These are phyloP conservation scores for Cystobasidium slooffiae DNA, from an alignment of 1,284 basidiomycete species.

Conservation along the genomic window DNA sequence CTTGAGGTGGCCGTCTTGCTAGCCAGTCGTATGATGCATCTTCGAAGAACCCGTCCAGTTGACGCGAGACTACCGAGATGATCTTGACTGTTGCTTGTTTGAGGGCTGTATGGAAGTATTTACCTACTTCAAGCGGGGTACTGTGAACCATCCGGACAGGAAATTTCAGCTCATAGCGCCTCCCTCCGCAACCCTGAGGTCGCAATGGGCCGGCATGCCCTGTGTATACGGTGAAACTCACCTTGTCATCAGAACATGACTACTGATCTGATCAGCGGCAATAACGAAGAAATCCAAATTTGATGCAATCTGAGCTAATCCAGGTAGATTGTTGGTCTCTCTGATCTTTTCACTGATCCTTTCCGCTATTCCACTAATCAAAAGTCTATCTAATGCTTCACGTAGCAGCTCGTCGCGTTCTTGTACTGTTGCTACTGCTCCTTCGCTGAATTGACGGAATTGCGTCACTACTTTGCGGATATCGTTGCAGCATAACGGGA, in stretches of 20 bases:
- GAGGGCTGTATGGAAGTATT: conserved; percentile 73
- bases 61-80: conserved; percentile 79
- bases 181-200: not conserved
- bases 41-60: conserved; percentile 96
- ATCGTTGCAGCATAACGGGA: conserved; percentile 94
- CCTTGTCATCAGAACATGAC: conserved; percentile 25
- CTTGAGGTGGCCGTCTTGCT: conserved; percentile 48
- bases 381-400: conserved; percentile 31
- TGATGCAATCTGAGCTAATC: conserved; percentile 33
- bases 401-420: conserved; percentile 38
- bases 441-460: conserved; percentile 96
- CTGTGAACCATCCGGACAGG: conserved; percentile 54
- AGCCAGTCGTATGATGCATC: conserved; percentile 93
- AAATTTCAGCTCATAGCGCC: not conserved
- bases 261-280: conserved; percentile 32
- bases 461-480: conserved; percentile 91
- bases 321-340: conserved; percentile 35
- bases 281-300: conserved; percentile 41
- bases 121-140: conserved; percentile 69
- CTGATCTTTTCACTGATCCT: conserved; percentile 39
- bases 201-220: too few relatives aligned
- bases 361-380: conserved; percentile 25
- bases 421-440: conserved; percentile 55
- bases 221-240: not conserved
- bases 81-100: conserved; percentile 76